These are phyloP conservation scores for Sarocladiaceae sp. DNA, from an alignment of 2,329 filamentous ascomycete genomes.

Conservation along the genomic window DNA sequence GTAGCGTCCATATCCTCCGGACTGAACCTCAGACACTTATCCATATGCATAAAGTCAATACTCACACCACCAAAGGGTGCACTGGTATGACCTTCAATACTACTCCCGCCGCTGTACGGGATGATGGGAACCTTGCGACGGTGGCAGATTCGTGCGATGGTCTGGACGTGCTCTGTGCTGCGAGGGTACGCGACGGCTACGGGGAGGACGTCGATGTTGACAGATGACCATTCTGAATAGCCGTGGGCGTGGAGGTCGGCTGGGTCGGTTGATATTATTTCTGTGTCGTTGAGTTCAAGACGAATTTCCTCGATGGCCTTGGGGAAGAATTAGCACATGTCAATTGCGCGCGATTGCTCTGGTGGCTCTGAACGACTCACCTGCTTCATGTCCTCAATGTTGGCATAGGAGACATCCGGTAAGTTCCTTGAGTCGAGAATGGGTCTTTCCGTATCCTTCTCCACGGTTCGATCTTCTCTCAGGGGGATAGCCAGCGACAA, in stretches of 20 bases:
- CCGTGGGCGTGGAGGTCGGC: slow-evolving; percentile 46
- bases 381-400: neutral
- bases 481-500: neutral
- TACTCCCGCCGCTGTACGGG: slow-evolving; percentile 80
- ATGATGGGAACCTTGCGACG: slow-evolving; percentile 80
- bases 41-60: slow-evolving; percentile 72
- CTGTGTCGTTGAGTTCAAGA: slow-evolving; percentile 2
- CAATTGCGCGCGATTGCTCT: no score
- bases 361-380: no score
- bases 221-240: slow-evolving; percentile 64
- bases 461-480: neutral
- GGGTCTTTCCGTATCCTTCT: neutral
- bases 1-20: slow-evolving; percentile 64
- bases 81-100: slow-evolving; percentile 85
- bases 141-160: slow-evolving; percentile 64
- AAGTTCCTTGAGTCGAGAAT: neutral
- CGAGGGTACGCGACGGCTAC: slow-evolving; percentile 62
- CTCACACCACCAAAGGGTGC: slow-evolving; percentile 78
- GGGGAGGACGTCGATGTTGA: slow-evolving; percentile 55
- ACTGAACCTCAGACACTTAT: slow-evolving; percentile 64
- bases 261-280: slow-evolving; percentile 44
- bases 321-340: no score
- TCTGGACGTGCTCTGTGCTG: slow-evolving; percentile 54
- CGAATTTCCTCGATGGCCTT: neutral
- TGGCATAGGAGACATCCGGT: neutral